Percentiles rank a stretch among this genome's conserved stretches.
Evolutionary conservation across 2,329 filamentous ascomycete genomes (phyloP).

Genomic region (Cladorrhinum sp.): DNA sequence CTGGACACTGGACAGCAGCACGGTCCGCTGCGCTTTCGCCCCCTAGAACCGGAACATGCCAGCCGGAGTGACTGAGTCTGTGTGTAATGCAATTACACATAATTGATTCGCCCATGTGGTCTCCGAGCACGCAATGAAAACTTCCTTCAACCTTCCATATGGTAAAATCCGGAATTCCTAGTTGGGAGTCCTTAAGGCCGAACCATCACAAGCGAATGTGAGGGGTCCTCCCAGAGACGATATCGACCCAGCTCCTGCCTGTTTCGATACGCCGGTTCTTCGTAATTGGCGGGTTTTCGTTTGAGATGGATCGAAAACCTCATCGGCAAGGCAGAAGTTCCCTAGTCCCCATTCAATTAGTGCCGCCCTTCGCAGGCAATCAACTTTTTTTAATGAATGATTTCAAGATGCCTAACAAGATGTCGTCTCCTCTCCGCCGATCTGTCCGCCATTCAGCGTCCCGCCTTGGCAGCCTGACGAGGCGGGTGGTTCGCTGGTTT

Average conservation of each 20-base stretch:
- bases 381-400: background rate
- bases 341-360: background rate
- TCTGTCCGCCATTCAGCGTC: background rate
- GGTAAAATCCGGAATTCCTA: background rate
- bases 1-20: background rate
- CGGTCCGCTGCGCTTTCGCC: background rate
- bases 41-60: background rate
- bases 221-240: background rate
- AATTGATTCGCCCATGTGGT: background rate
- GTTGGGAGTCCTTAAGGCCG: background rate
- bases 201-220: background rate
- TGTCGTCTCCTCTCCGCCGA: background rate
- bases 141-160: background rate
- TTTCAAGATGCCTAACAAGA: constrained; percentile 1
- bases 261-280: background rate
- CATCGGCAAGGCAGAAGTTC: background rate
- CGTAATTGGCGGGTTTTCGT: background rate
- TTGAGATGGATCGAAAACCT: background rate
- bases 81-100: background rate
- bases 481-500: background rate
- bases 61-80: background rate
- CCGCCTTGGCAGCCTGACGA: background rate
- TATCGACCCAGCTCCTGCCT: background rate
- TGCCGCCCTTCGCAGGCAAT: too few relatives aligned
- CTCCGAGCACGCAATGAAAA: too few relatives aligned